Base-by-base conservation (phyloP, 2,329 filamentous ascomycete genomes). In the Teratosphaeria nubilosa region DNA sequence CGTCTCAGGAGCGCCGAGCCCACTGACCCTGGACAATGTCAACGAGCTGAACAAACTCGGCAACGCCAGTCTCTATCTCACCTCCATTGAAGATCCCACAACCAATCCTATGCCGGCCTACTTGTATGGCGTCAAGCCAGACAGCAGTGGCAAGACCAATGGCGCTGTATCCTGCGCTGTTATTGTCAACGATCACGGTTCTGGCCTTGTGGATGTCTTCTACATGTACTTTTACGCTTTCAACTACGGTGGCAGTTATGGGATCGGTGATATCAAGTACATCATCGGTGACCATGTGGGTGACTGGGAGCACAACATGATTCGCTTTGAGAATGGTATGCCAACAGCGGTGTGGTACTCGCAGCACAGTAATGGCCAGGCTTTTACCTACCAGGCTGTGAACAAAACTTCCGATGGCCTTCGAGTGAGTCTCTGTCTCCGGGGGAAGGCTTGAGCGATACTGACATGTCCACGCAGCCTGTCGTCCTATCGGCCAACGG, bases 161-260 rank as follows among this genome's bases (percentile, higher is more conserved):
- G 73, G 75, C 41, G 80, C 79, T 2, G 75, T 76, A 3, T 78
- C 77, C 4, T 76, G 76, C 41, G 75, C 76, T 0, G 77, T 87
- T 32, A 79, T 88, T 22, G 76, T 84, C 4, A 80, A 78, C 57
- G 77, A 85, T 62, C 82, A 84, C 59, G 80, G 78, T 0, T 72
- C 77, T 55, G 74, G 75, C 25, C 74, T 73, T 3, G 70, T 84
- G 2, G 82, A 86, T 71, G 82, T 77, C 0, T 86, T 84, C 65
- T 86, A 84, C 70, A 82, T 85, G 68, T 85, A 83, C 65, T 85
- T 84, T 64, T 83, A 82, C 65, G 77, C 80, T 24, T 82, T 77
- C 68, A 80, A 83, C 62, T 77, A 77, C 63, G 82, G 81, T 16
- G 80, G 81, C 31, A 24, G 53, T 13, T 68, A 69, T 57, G 34